Base-by-base conservation (phyloP, 805 yeast genomes). In the Candida odintsovae region DNA sequence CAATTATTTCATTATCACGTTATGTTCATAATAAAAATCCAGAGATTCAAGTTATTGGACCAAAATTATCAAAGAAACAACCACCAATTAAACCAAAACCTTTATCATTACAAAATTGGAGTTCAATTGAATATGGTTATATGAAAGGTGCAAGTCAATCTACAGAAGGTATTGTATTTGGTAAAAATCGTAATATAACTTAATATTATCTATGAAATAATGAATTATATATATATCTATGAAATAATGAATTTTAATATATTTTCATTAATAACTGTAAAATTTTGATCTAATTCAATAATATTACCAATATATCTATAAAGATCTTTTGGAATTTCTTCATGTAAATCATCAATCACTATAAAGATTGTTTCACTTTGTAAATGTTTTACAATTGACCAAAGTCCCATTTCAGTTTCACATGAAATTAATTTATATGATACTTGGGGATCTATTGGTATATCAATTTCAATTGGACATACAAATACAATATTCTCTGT, bases 1-100 rank as follows among this genome's bases (percentile, higher is more conserved):
- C 90, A 1, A 67, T 88, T 38, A 82, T 84, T 56, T 79, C 95
- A 2, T 70, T 88, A 39, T 84, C 94, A 1, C 70, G 96, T 48
- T 71, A 78, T 46, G 84, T 87, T 2, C 75, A 84, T 57, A 71
- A 70, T 46, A 67, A 76, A 66, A 59, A 82, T 69, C 65, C 80
- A 45, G 53, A 67, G 44, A 56, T 73, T 47, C 77, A 80, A 0
- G 72, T 77, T 1, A 67, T 82, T 28, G 88, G 88, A 0, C 88
- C 88, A 2, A 72, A 73, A 44, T 58, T 82, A 36, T 71, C 77
- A 1, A 63, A 60, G 51, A 77, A 69, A 59, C 71, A 59, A 63
- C 77, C 68, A 51, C 82, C 76, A 51, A 71, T 60, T 15, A 82
- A 81, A 59, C 89, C 87, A 3, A 58, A 65, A 19, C 69, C 71